A percentile compares a stretch with the other conserved stretches of the same genome.
phyloP scores from a whole-genome alignment of 2,329 filamentous ascomycete genomes.

The Sphaerulina populicola region DNA sequence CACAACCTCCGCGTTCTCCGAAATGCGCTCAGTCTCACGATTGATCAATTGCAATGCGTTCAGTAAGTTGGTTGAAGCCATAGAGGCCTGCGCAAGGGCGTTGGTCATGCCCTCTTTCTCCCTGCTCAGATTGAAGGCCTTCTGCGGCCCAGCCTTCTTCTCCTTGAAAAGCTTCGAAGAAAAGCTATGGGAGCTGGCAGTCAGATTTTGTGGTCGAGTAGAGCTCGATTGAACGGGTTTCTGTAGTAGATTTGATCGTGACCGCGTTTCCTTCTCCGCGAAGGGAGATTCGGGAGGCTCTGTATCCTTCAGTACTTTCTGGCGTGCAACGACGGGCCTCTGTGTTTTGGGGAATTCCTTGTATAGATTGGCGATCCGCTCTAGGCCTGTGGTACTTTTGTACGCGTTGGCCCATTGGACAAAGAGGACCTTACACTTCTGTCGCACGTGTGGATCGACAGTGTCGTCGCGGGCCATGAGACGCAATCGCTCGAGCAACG shows the following conservation, averaged over 20 bases:
- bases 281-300: slow-evolving; percentile 35
- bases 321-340: slow-evolving; percentile 59
- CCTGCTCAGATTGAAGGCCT: slow-evolving; percentile 70
- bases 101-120: slow-evolving; percentile 83
- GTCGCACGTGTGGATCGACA: slow-evolving; percentile 75
- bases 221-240: slow-evolving; percentile 11
- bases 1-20: slow-evolving; percentile 67
- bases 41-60: slow-evolving; percentile 88
- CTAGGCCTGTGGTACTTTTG: slow-evolving; percentile 69
- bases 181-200: slow-evolving; percentile 26
- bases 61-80: slow-evolving; percentile 81
- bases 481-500: slow-evolving; percentile 79
- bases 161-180: slow-evolving; percentile 29
- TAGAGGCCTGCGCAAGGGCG: slow-evolving; percentile 79
- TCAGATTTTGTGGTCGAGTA: slow-evolving; percentile 29
- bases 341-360: slow-evolving; percentile 59
- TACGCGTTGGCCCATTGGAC: slow-evolving; percentile 78
- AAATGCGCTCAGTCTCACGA: slow-evolving; percentile 77
- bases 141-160: slow-evolving; percentile 46
- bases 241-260: slow-evolving; percentile 14
- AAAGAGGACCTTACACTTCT: slow-evolving; percentile 82
- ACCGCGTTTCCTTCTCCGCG: slow-evolving; percentile 13
- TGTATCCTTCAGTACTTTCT: slow-evolving; percentile 71
- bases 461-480: slow-evolving; percentile 78
- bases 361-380: slow-evolving; percentile 71